Conservation (phyloP, 345 rosid species). For the Camelina neglecta region DNA sequence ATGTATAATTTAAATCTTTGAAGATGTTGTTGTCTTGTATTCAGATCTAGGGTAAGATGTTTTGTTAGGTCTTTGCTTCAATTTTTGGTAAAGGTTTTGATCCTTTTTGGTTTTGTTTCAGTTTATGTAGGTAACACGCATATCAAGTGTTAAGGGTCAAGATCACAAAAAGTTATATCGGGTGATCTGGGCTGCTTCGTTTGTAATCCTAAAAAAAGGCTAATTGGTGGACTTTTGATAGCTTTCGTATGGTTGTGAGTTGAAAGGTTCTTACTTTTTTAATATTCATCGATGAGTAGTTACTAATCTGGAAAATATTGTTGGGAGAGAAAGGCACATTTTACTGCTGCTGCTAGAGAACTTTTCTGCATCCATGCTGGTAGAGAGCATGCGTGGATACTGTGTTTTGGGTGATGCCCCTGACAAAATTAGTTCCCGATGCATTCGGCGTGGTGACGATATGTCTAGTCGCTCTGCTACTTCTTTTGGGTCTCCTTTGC, state of each 20-base stretch:
- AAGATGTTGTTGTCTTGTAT: slow-evolving; percentile 11
- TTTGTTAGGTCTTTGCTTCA: not conserved
- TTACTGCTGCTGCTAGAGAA: slow-evolving; percentile 52
- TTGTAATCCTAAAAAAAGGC: slow-evolving; percentile 1
- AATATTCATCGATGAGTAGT: slow-evolving; percentile 29
- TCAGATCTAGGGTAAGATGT: slow-evolving; percentile 19
- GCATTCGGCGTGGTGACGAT: slow-evolving; percentile 97
- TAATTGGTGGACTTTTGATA: not conserved
- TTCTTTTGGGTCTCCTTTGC: slow-evolving; percentile 79
- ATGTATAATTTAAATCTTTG: not conserved
- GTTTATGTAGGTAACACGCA: slow-evolving; percentile 48
- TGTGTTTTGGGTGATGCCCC: slow-evolving; percentile 99
- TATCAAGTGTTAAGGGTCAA: slow-evolving; percentile 39
- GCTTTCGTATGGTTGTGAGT: slow-evolving; percentile 23
- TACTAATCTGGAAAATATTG: slow-evolving; percentile 36
- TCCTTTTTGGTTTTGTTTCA: slow-evolving; percentile 13
- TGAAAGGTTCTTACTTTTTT: slow-evolving; percentile 32
- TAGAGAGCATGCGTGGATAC: slow-evolving; percentile 98
- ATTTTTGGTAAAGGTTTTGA: not conserved
- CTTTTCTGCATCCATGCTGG: slow-evolving; percentile 94
- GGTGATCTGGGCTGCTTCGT: slow-evolving; percentile 44
- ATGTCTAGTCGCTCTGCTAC: slow-evolving; percentile 76
- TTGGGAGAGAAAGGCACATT: slow-evolving; percentile 41
- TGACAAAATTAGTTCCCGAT: slow-evolving; percentile 89
- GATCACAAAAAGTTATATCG: slow-evolving; percentile 38